Percentiles rank a stretch among this genome's conserved stretches.
phyloP scores from a whole-genome alignment of 805 yeast species.

The Grigorovia yakushimaensis region DNA sequence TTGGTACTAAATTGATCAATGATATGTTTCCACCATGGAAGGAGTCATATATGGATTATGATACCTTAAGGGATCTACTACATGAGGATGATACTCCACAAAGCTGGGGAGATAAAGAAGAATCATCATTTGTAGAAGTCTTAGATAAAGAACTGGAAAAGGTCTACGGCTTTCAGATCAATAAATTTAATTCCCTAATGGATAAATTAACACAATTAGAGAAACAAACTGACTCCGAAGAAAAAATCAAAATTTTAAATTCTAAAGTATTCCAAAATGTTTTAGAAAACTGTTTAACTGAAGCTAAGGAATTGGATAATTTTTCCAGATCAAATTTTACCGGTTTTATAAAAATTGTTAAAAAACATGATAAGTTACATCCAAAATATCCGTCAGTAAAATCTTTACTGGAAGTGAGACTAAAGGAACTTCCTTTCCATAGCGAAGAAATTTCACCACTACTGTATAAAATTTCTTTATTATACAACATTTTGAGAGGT shows the following conservation, averaged over 20 bases:
- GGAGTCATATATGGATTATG: slow-evolving; percentile 58
- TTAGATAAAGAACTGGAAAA: slow-evolving; percentile 65
- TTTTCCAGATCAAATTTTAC: slow-evolving; percentile 90
- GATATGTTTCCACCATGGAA: slow-evolving; percentile 89
- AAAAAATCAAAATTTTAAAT: slow-evolving; percentile 36
- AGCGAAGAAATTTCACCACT: slow-evolving; percentile 92
- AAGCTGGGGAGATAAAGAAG: slow-evolving; percentile 62
- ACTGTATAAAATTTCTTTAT: slow-evolving; percentile 67
- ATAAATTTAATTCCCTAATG: slow-evolving; percentile 60
- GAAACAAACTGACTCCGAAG: slow-evolving; percentile 38
- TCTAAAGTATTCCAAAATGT: slow-evolving; percentile 52
- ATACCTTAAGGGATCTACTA: slow-evolving; percentile 50
- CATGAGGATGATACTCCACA: slow-evolving; percentile 38
- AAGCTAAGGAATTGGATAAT: slow-evolving; percentile 79
- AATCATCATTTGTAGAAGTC: slow-evolving; percentile 53
- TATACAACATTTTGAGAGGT: slow-evolving; percentile 75
- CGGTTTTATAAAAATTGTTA: slow-evolving; percentile 88
- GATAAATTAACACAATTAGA: slow-evolving; percentile 58
- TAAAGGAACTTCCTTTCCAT: slow-evolving; percentile 82
- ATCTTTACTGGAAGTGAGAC: slow-evolving; percentile 79
- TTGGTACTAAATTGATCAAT: slow-evolving; percentile 71
- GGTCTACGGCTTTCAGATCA: slow-evolving; percentile 62
- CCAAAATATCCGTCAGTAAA: slow-evolving; percentile 72
- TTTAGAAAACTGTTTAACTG: slow-evolving; percentile 62
- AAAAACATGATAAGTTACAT: slow-evolving; percentile 90